Conservation (phyloP, 1,284 basidiomycete genomes). For the Moesziomyces sp. region DNA sequence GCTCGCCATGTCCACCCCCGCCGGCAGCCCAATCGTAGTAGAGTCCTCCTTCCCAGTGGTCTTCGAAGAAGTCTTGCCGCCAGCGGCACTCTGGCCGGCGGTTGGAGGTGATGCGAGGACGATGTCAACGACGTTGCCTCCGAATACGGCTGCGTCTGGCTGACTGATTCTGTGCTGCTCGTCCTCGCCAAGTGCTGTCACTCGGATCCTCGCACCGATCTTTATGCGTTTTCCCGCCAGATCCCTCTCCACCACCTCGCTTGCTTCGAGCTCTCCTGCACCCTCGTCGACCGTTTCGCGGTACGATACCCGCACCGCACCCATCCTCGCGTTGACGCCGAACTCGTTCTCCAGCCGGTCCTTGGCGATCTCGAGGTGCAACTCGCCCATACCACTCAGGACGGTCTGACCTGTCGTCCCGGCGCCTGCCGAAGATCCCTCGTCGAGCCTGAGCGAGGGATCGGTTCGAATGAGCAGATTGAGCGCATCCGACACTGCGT, state of each 20-base stretch:
- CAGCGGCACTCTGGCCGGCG: constrained; percentile 6
- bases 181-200: constrained; percentile 38
- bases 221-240: constrained; percentile 57
- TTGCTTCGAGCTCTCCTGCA: constrained; percentile 12
- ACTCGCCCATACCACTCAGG: constrained; percentile 82
- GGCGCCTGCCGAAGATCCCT: constrained; percentile 24
- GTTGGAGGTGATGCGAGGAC: constrained; percentile 5
- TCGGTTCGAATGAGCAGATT: constrained; percentile 82
- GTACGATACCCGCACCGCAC: constrained; percentile 80
- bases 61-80: not conserved
- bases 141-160: constrained; percentile 24
- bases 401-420: constrained; percentile 79
- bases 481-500: constrained; percentile 80
- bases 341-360: constrained; percentile 82
- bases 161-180: constrained; percentile 13
- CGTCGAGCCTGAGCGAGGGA: constrained; percentile 78
- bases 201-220: constrained; percentile 37
- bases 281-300: constrained; percentile 75
- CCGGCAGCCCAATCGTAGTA: not conserved
- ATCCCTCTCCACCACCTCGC: constrained; percentile 57
- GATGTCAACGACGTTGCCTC: constrained; percentile 55
- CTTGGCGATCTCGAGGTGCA: constrained; percentile 88
- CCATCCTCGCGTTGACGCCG: constrained; percentile 80
- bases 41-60: constrained; percentile 3
- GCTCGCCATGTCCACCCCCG: constrained; percentile 31